Evolutionary conservation across 1,284 basidiomycete genomes (phyloP).

Genomic region (Vanrija humicola): DNA sequence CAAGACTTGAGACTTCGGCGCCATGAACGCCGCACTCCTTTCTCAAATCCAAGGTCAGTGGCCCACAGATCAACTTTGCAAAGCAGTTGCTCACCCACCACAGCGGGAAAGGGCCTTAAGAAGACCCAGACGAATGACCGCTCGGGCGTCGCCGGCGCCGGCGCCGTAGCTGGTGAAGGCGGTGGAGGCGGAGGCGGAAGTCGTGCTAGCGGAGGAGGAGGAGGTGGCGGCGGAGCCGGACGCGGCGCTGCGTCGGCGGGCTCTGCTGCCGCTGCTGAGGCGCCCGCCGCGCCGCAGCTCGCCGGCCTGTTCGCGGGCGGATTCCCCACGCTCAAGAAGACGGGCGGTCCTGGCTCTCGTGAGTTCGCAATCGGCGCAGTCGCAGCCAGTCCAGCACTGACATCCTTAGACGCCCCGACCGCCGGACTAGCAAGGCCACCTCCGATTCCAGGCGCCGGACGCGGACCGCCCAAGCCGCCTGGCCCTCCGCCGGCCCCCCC

Average conservation of each 20-base stretch:
- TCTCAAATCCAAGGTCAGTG: conserved; percentile 41
- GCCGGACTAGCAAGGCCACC: conserved; percentile 22
- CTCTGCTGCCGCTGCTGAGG: conserved; percentile 50
- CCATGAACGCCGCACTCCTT: conserved; percentile 43
- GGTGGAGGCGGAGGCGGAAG: conserved; percentile 53
- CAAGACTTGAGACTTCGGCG: not conserved
- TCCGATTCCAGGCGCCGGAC: conserved; percentile 19
- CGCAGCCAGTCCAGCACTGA: not conserved
- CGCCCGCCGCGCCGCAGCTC: conserved; percentile 53
- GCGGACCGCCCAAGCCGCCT: conserved; percentile 17
- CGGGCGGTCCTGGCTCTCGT: conserved; percentile 59
- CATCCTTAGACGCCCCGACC: conserved; percentile 13
- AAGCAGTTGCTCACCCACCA: not conserved
- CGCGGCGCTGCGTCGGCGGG: conserved; percentile 15
- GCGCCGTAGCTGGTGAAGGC: conserved; percentile 45
- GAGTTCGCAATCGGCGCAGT: not conserved
- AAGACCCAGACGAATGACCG: conserved; percentile 78
- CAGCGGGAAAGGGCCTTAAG: conserved; percentile 69
- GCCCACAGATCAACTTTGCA: not conserved
- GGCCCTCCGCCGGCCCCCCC: conserved; percentile 14
- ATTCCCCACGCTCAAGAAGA: conserved; percentile 80
- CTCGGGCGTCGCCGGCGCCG: conserved; percentile 65
- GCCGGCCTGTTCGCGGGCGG: conserved; percentile 84
- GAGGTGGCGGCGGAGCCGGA: conserved; percentile 23
- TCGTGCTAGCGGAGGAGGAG: conserved; percentile 44